A percentile compares a stretch with the other conserved stretches of the same genome.
phyloP scores from a whole-genome alignment of 1,284 basidiomycete genomes.

The Sphaerobolus stellatus region DNA sequence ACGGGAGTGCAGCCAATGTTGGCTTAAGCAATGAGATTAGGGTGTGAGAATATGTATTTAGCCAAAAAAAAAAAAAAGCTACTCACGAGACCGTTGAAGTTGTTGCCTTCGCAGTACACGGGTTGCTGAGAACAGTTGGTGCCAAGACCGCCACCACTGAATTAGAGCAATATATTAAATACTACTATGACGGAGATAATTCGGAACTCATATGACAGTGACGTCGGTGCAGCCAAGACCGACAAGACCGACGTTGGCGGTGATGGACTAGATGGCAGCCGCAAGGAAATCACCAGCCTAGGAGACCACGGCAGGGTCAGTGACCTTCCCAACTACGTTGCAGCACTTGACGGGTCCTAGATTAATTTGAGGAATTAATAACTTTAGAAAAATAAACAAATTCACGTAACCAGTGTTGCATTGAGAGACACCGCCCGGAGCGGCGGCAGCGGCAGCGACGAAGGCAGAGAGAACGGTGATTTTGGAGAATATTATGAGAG shows the following conservation, averaged over 20 bases:
- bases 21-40: background rate
- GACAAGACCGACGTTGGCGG: background rate
- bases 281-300: background rate
- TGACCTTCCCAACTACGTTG: background rate
- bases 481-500: too few species aligned
- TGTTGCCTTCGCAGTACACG: background rate
- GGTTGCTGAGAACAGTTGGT: background rate
- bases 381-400: too few species aligned
- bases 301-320: background rate
- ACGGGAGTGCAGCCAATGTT: background rate
- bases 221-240: background rate
- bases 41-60: too few species aligned
- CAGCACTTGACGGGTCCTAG: background rate
- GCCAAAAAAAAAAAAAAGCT: background rate
- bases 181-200: background rate
- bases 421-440: background rate
- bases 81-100: background rate
- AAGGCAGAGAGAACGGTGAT: too few species aligned
- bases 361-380: too few species aligned
- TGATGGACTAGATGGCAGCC: background rate
- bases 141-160: background rate
- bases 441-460: background rate
- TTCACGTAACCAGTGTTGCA: slow-evolving; percentile 3
- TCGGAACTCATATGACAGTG: background rate
- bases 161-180: background rate